phyloP scores from a whole-genome alignment of 306 rosid species.

The Prinsepia uniflora region DNA sequence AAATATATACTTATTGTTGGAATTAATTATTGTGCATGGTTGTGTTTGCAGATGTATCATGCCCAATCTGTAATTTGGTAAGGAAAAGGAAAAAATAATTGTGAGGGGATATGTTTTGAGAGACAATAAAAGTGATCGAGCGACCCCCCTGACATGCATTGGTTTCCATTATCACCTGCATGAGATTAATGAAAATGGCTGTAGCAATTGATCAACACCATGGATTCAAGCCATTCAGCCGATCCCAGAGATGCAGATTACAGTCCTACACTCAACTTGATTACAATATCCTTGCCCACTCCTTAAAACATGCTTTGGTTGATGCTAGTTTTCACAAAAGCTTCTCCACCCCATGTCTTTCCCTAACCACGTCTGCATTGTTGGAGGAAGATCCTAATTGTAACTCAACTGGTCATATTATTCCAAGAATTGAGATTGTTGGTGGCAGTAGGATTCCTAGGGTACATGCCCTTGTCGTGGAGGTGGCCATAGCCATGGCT shows the following conservation, averaged over 20 bases:
- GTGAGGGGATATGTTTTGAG: constrained; percentile 29
- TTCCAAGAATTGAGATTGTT: constrained; percentile 66
- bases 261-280: constrained; percentile 72
- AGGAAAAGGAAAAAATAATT: constrained; percentile 41
- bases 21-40: background rate
- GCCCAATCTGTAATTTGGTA: constrained; percentile 28
- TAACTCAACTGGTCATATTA: background rate
- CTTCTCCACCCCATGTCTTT: constrained; percentile 90
- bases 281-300: constrained; percentile 38
- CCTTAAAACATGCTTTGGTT: constrained; percentile 47
- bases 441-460: constrained; percentile 48
- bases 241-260: constrained; percentile 70
- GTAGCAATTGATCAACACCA: constrained; percentile 59
- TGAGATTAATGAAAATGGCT: constrained; percentile 69
- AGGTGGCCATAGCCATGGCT: constrained; percentile 80
- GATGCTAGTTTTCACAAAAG: constrained; percentile 68
- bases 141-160: constrained; percentile 49
- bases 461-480: constrained; percentile 64
- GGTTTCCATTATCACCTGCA: constrained; percentile 40
- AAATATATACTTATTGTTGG: background rate
- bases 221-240: constrained; percentile 58
- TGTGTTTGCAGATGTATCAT: constrained; percentile 35
- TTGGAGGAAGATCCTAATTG: constrained; percentile 39
- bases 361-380: constrained; percentile 28
- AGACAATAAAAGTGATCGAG: background rate